Conservation (phyloP, 140 eudicot species). For the Stevia rebaudiana region DNA sequence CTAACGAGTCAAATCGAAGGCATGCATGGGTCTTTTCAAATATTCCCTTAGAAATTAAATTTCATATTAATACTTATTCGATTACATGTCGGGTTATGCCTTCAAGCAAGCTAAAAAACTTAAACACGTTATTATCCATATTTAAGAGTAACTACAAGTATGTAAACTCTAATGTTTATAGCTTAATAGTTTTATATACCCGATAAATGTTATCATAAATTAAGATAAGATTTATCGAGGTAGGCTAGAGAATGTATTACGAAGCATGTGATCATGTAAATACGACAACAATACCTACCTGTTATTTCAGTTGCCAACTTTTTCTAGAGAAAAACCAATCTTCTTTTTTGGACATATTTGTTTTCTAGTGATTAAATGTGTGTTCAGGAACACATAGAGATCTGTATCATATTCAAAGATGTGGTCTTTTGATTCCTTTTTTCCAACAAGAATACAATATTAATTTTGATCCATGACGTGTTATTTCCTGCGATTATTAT, state of each 20-base stretch:
- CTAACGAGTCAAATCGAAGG: not conserved
- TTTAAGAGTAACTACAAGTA: no score
- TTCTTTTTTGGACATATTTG: constrained; percentile 14
- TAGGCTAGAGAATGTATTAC: no score
- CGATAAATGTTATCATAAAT: not conserved
- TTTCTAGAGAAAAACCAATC: constrained; percentile 19
- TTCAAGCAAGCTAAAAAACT: not conserved
- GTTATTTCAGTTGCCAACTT: constrained; percentile 30
- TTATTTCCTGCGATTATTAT: not conserved
- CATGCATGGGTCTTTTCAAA: not conserved
- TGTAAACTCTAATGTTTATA: no score
- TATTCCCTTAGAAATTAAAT: not conserved
- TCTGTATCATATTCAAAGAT: constrained; percentile 12
- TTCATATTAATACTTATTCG: not conserved
- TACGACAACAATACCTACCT: constrained; percentile 31
- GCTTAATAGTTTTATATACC: not conserved
- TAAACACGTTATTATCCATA: not conserved
- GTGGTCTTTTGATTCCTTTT: constrained; percentile 28
- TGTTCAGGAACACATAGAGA: constrained; percentile 18
- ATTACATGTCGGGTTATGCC: not conserved
- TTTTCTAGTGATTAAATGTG: constrained; percentile 29
- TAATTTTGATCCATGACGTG: constrained; percentile 20
- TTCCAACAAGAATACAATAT: not conserved
- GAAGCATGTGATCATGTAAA: not conserved
- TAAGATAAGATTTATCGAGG: not conserved